Evolutionary conservation across 306 rosid species (phyloP), one percentile per base, ranked within the genome.

Genomic region (Notholithocarpus densiflorus): DNA sequence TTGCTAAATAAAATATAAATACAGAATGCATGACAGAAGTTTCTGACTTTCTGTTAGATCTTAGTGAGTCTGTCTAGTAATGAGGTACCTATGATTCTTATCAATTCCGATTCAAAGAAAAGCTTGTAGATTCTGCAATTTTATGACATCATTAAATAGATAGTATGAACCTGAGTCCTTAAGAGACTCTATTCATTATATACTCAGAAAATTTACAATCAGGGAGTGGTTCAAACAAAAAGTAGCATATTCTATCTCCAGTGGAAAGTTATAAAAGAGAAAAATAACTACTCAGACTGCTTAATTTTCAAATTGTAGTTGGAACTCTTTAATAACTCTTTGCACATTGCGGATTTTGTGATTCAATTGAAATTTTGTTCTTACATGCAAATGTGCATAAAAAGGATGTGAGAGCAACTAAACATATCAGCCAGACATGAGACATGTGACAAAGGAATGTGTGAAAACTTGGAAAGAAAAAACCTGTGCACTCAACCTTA

Each of bases 341-440:
- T 59, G 59, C 6, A 6, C 26, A 45, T n/a, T 10, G 23, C 57
- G 7, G 5, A 61, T 43, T 29, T 45, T 40, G 24, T 77, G 70
- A 61, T 64, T 72, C 29, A 20, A 56, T 76, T 75, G 78, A 56
- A 48, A 12, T 48, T 61, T 73, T 53, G n/a, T 70, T 57, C 27
- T 26, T 53, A 27, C 73, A 71, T 75, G 77, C 55, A 18, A 10
- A 13, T 48, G 53, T 68, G 68, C 70, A 51, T 56, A 14, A 21
- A 27, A 73, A 45, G 19, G 26, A 64, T 71, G 27, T 62, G 29
- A 14, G 56, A 71, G 17, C n/a, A 23, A 29, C 45, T 6, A 19
- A 48, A 60, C 26, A 55, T 13, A 65, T 24, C 48, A 34, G 55
- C 71, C 64, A 51, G 68, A 81, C 24, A 20, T 53, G 27, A 51